Percentiles rank a stretch among this genome's conserved stretches.
Evolutionary conservation across 345 rosid genomes (phyloP).

Genomic region (Lenwebbia sp.): DNA sequence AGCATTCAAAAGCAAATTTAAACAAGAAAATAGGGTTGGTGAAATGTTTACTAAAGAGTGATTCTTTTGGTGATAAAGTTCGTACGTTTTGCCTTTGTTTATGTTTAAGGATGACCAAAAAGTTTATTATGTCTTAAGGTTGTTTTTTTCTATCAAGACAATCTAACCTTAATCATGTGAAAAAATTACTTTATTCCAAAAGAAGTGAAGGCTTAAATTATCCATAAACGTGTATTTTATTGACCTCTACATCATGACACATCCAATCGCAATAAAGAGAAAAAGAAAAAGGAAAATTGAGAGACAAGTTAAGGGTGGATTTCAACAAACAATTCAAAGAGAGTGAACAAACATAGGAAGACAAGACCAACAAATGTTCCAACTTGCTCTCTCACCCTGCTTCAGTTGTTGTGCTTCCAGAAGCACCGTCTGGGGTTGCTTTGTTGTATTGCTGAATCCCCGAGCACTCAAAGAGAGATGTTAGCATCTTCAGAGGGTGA

Average conservation of each 20-base stretch:
- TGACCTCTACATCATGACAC: not conserved
- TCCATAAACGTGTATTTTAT: not conserved
- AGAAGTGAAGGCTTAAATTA: not conserved
- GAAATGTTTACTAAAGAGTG: not conserved
- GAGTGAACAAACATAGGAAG: not conserved
- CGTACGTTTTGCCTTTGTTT: not conserved
- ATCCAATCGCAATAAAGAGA: not conserved
- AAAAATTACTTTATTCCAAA: not conserved
- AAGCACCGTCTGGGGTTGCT: not conserved
- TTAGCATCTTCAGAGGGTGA: not conserved
- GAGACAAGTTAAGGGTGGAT: not conserved
- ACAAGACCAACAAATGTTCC: not conserved
- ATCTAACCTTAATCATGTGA: not conserved
- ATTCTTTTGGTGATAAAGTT: not conserved
- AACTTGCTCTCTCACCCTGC: not conserved
- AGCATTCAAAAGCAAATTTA: not conserved
- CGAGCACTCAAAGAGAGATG: not conserved
- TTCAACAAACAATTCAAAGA: not conserved
- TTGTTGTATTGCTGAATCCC: not conserved
- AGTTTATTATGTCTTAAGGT: not conserved
- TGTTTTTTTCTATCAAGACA: not conserved
- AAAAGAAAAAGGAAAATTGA: not conserved
- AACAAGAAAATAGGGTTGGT: too few species aligned
- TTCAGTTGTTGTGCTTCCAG: not conserved
- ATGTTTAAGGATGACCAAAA: not conserved